These are phyloP conservation scores for Podospora sp. DNA, from an alignment of 495 filamentous ascomycete species.

Conservation along the genomic window DNA sequence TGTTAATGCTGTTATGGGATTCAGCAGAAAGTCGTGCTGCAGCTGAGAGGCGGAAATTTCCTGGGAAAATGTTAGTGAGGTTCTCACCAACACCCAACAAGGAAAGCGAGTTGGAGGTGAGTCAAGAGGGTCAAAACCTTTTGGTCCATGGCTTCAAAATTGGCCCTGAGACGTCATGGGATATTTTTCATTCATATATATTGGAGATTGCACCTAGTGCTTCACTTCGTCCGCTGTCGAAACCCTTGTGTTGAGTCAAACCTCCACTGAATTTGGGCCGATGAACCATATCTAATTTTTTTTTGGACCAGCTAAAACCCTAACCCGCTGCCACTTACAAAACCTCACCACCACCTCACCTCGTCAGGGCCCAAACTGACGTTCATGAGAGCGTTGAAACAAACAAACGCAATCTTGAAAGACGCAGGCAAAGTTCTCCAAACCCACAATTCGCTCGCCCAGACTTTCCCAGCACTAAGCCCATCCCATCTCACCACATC, in stretches of 20 bases:
- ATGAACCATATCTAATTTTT: background rate
- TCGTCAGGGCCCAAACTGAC: too few species aligned
- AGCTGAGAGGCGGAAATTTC: conserved; percentile 25
- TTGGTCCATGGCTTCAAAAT: conserved; percentile 10
- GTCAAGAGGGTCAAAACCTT: conserved; percentile 14
- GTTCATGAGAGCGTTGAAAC: too few species aligned
- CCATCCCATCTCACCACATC: background rate
- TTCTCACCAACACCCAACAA: background rate
- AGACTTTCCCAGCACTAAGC: too few species aligned
- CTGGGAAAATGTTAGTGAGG: background rate
- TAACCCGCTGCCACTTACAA: background rate
- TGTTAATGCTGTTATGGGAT: conserved; percentile 62
- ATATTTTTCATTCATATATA: background rate
- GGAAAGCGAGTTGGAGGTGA: background rate
- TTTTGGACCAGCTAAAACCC: background rate
- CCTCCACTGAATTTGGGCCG: background rate
- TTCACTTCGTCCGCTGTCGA: background rate
- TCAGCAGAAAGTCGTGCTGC: conserved; percentile 43
- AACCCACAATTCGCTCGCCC: too few species aligned
- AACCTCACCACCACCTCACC: background rate
- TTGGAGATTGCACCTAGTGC: background rate
- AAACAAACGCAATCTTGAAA: too few species aligned
- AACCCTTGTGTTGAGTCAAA: background rate
- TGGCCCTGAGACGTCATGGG: background rate
- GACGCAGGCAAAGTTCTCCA: too few species aligned